Percentiles rank a stretch among this genome's conserved stretches.
These are phyloP conservation scores for Ganoderma boninense DNA, from an alignment of 1,284 basidiomycete species.

Conservation along the genomic window DNA sequence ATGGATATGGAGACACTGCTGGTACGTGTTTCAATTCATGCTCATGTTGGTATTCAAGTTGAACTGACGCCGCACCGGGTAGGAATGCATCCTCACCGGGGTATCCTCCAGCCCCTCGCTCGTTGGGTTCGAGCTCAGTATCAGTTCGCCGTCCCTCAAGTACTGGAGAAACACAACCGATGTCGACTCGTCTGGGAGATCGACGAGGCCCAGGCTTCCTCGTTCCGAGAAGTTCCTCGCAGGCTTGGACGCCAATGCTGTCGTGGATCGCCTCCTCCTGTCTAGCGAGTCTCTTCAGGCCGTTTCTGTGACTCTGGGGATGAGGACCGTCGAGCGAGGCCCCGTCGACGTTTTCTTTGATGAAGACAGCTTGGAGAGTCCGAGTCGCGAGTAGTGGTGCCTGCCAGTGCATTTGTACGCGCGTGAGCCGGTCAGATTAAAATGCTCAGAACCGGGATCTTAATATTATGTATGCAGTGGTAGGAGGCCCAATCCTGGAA, in stretches of 20 bases:
- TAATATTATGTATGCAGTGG: neutral
- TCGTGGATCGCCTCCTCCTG: neutral
- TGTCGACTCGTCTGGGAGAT: neutral
- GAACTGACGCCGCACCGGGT: no score
- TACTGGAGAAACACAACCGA: no score
- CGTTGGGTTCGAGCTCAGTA: neutral
- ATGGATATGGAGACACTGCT: neutral
- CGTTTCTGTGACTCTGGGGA: neutral
- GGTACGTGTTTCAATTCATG: neutral
- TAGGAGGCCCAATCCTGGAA: no score
- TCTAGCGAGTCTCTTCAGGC: constrained; percentile 1
- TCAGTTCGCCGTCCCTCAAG: neutral
- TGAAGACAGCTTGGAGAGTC: neutral
- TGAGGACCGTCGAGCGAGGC: neutral
- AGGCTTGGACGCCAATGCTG: neutral
- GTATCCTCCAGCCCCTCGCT: neutral
- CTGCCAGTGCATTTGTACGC: no score
- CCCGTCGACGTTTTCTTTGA: neutral
- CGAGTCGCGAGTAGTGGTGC: no score
- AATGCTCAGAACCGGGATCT: neutral
- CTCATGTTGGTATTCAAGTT: neutral
- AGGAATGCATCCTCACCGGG: neutral
- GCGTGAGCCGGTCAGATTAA: neutral
- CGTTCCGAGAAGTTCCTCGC: neutral
- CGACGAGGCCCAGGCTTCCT: neutral